phyloP scores from a whole-genome alignment of 768 basidiomycete genomes.

The Boletus rubroflammeus region DNA sequence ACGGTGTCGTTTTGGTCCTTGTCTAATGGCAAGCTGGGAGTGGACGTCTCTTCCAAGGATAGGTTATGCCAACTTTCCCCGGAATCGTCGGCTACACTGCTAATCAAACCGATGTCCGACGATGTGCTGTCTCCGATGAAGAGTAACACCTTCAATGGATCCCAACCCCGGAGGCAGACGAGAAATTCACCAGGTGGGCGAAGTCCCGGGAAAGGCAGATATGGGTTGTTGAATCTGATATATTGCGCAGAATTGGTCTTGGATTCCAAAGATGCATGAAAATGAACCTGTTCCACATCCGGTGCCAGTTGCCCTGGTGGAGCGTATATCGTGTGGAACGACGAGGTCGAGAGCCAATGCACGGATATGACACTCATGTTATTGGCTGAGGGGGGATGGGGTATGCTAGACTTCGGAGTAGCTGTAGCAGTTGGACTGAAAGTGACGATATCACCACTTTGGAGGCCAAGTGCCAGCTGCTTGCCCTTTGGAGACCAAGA shows the following conservation, averaged over 20 bases:
- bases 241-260: slow-evolving; percentile 39
- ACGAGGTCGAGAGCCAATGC: slow-evolving; percentile 66
- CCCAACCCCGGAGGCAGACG: slow-evolving; percentile 41
- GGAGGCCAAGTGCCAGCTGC: slow-evolving; percentile 73
- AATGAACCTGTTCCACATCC: slow-evolving; percentile 42
- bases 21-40: slow-evolving; percentile 63
- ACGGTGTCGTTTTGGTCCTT: slow-evolving; percentile 68
- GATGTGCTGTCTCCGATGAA: slow-evolving; percentile 50
- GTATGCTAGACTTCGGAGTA: slow-evolving; percentile 53
- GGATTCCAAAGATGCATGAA: slow-evolving; percentile 39
- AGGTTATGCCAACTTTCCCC: slow-evolving; percentile 44
- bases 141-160: slow-evolving; percentile 39
- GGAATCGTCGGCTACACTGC: slow-evolving; percentile 24
- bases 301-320: slow-evolving; percentile 38
- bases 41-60: slow-evolving; percentile 47
- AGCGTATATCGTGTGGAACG: slow-evolving; percentile 64
- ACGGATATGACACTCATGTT: slow-evolving; percentile 47
- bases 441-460: slow-evolving; percentile 66
- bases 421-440: slow-evolving; percentile 56
- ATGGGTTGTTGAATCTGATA: slow-evolving; percentile 38
- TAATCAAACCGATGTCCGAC: slow-evolving; percentile 47
- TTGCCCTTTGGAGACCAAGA: slow-evolving; percentile 88
- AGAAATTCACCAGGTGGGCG: slow-evolving; percentile 44
- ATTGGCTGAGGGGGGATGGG: slow-evolving; percentile 49
- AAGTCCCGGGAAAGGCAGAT: slow-evolving; percentile 43